Conservation (phyloP, 306 rosid species). For the Cicer bijugum region DNA sequence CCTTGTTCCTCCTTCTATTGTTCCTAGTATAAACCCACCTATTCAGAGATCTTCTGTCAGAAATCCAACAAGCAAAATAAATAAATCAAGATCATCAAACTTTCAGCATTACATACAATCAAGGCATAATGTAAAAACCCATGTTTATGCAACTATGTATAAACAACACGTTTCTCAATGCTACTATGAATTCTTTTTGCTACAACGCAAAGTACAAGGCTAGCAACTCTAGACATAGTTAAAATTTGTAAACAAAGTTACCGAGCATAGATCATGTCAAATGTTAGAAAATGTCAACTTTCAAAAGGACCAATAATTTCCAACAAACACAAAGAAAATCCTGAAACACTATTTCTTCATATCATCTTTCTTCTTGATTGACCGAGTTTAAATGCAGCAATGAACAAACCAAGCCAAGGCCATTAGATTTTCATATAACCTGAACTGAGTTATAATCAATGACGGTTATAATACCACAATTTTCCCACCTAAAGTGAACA, state of each 20-base stretch:
- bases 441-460: too few relatives aligned
- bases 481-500: too few relatives aligned
- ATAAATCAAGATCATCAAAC: too few relatives aligned
- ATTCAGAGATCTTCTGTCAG: too few relatives aligned
- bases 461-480: too few relatives aligned
- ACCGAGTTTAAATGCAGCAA: slow-evolving; percentile 28
- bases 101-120: too few relatives aligned
- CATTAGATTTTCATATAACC: too few relatives aligned
- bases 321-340: neutral
- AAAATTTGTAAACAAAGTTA: slow-evolving; percentile 12
- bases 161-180: slow-evolving; percentile 19
- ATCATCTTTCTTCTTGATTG: slow-evolving; percentile 15
- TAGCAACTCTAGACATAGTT: neutral
- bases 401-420: slow-evolving; percentile 31
- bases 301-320: slow-evolving; percentile 36
- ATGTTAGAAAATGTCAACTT: neutral
- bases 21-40: too few relatives aligned
- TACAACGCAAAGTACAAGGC: too few relatives aligned
- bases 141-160: neutral
- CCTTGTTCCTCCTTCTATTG: too few relatives aligned
- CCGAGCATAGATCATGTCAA: neutral
- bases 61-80: too few relatives aligned
- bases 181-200: slow-evolving; percentile 4
- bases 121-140: neutral
- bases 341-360: neutral